Base-by-base conservation (phyloP, 2,329 filamentous ascomycete genomes). In the Sphaerulina vaccinii region DNA sequence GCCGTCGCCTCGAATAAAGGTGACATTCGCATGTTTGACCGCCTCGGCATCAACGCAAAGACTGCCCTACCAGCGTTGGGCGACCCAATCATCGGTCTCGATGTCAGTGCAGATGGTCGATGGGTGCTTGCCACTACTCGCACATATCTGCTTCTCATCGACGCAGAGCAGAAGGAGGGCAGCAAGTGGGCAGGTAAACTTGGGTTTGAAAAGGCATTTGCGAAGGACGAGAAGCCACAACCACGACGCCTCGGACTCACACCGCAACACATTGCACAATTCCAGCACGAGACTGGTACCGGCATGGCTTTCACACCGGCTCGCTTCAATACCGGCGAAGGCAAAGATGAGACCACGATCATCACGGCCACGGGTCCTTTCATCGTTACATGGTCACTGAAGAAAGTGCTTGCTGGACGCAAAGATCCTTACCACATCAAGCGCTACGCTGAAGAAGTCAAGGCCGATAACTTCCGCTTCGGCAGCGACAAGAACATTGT, bases 401-500 rank as follows among this genome's bases (percentile, higher is more conserved):
- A 90, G 79, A 95, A 95, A 77, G 81, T 97, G 1, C 71, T 96
- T 11, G 79, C 79, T 18, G 89, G 88, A 46, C 81, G 81, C 59
- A 93, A 91, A 71, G 87, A 93, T 54, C 87, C 92, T 0, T 99
- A 99, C 75, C 88, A 85, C 62, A 97, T 99, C 79, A 96, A 97
- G 79, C 86, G 93, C 13, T 99, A 99, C 68, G 81, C 84, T 1
- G 93, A 99, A 65, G 87, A 95, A 58, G 90, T 99, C 67, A 96
- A 95, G 78, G 93, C 93, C 3, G 93, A 99, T 70, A 95, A 99
- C 70, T 99, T 99, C 83, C 90, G 93, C 65, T 99, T 90, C 66
- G 92, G 92, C 40, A 91, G 86, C 4, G 93, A 99, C 71, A 95
- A 96, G 81, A 96, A 96, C 65, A 90, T 99, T 64, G 96, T 99